Evolutionary conservation across 129 eudicot genomes (phyloP).

Genomic region (Mikania micrantha): DNA sequence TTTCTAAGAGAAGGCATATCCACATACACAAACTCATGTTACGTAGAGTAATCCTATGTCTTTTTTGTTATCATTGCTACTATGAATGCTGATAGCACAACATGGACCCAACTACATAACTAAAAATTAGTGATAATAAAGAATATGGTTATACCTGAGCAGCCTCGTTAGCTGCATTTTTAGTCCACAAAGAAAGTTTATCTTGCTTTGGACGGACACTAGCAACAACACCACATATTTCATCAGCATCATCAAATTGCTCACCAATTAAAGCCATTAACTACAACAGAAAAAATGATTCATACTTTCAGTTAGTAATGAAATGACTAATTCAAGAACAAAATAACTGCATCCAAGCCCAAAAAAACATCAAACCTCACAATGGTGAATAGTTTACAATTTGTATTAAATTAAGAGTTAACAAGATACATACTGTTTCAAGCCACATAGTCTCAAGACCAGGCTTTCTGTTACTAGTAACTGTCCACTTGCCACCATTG

Average conservation of each 20-base stretch:
- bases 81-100: neutral
- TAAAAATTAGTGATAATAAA: neutral
- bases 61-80: neutral
- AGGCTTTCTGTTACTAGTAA: conserved; percentile 51
- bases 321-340: neutral
- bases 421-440: conserved; percentile 56
- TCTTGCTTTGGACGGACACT: conserved; percentile 74
- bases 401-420: neutral
- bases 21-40: neutral
- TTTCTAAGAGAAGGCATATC: neutral
- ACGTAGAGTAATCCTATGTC: neutral
- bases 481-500: conserved; percentile 94
- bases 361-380: neutral
- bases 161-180: conserved; percentile 83
- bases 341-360: neutral
- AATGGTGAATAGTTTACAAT: neutral
- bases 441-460: conserved; percentile 79
- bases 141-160: conserved; percentile 47
- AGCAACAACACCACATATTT: conserved; percentile 91
- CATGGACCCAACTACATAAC: neutral
- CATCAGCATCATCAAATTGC: conserved; percentile 87
- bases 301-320: neutral
- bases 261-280: conserved; percentile 88
- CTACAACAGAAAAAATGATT: conserved; percentile 17
- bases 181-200: conserved; percentile 84